phyloP scores from a whole-genome alignment of 1,139 yeast species.

The Geotrichum candidum region DNA sequence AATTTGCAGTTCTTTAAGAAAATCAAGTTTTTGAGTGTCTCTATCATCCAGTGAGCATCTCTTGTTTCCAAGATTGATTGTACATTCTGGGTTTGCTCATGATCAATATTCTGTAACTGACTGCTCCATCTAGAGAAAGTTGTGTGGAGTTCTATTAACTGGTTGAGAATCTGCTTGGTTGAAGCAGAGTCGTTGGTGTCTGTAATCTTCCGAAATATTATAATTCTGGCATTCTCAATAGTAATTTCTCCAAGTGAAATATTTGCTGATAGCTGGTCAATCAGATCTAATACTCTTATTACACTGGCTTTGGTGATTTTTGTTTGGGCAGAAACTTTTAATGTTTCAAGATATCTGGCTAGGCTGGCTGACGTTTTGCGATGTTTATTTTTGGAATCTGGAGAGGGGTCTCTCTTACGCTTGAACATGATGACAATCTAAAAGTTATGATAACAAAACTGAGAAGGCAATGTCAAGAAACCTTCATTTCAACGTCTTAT shows the following conservation, averaged over 20 bases:
- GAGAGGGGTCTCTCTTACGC: not conserved
- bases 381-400: not conserved
- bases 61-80: not conserved
- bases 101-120: not conserved
- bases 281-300: not conserved
- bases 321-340: not conserved
- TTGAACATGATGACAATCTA: not conserved
- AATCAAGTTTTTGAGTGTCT: constrained; percentile 3
- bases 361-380: not conserved
- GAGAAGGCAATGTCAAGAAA: not conserved
- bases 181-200: not conserved
- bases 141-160: not conserved
- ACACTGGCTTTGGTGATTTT: constrained; percentile 1
- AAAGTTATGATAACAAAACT: not conserved
- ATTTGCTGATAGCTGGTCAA: constrained; percentile 4
- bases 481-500: no score
- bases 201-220: not conserved
- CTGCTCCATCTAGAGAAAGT: constrained; percentile 2
- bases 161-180: not conserved
- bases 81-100: not conserved
- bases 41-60: not conserved
- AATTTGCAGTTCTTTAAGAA: not conserved
- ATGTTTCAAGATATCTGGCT: not conserved
- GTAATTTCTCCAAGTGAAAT: constrained; percentile 1
- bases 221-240: not conserved